Evolutionary conservation across 208 protist genomes (phyloP).

Genomic region (Tetramitus jugosus): DNA sequence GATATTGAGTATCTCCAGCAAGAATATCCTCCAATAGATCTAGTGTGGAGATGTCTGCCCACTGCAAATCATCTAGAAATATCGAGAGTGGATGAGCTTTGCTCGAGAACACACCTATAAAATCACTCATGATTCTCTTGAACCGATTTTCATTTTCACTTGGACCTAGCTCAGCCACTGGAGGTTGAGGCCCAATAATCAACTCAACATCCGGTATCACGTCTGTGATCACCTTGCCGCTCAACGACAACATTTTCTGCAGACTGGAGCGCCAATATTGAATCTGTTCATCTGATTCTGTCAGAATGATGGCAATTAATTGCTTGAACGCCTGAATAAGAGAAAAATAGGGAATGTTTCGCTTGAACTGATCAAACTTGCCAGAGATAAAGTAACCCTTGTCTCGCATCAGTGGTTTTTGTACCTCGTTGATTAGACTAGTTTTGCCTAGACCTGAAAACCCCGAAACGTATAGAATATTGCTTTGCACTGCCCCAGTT

Average conservation of each 20-base stretch:
- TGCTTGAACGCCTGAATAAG: neutral
- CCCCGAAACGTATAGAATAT: neutral
- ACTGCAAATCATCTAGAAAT: neutral
- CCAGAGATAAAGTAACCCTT: neutral
- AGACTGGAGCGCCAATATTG: neutral
- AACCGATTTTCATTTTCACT: neutral
- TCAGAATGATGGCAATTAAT: neutral
- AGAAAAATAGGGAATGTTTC: neutral
- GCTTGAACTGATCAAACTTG: neutral
- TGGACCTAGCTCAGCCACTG: neutral
- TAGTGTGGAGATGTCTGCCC: neutral
- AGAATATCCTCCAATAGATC: neutral
- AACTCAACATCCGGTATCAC: neutral
- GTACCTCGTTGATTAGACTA: neutral
- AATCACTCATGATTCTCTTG: neutral
- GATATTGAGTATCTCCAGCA: neutral
- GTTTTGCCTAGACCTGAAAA: neutral
- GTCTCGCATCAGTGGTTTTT: neutral
- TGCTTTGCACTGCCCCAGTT: neutral
- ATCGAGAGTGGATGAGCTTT: neutral
- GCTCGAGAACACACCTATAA: neutral
- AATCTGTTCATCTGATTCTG: neutral
- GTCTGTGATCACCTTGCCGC: neutral
- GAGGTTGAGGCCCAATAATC: neutral
- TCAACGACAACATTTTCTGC: neutral